Base-by-base conservation (phyloP, 2,329 filamentous ascomycete genomes). In the Claviceps sp. region DNA sequence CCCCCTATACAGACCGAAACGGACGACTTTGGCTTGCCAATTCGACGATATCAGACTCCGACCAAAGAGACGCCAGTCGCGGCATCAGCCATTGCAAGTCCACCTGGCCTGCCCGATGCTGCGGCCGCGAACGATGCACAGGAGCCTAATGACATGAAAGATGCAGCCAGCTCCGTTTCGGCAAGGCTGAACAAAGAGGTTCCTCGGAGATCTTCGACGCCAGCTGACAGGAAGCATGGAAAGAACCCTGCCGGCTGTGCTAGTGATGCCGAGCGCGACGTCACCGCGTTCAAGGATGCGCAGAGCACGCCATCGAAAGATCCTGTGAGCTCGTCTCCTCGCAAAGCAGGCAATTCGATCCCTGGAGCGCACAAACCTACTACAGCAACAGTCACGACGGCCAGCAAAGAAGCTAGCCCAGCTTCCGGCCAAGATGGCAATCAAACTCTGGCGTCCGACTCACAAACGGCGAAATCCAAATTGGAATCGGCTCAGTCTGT, bases 21-120 rank as follows among this genome's bases (percentile, higher is more conserved):
- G 54, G 84, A 88, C 64, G 84, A 88, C 58, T 88, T 87, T 63
- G 84, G 84, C 49, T 69, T 88, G 56, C 83, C 83, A 18, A 75
- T 84, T 55, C 74, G 72, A 63, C 77, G 73, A 59, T 74, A 65
- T 60, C 60, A 65, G 60, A 67, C 63, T 51, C 65, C 68, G 30
- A 57, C 60, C 42, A 55, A 52, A 49, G 54, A 58, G 40, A 52
- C 57, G 38, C 45, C 16, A 53, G 49, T 52, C n/a, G 8, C 58
- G 45, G 51, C 47, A 56, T 34, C 62, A n/a, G 41, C 56, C 11
- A 18, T 50, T 30, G 36, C 42, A 7, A 44, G 16, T 16, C 42
- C 42, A 30, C 8, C 40, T 45, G 46, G 24, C 37, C 26, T 34
- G 40, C 46, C 37, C 13, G 9, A 24, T 22, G 51, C 43, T 38